Percentiles rank a stretch among this genome's conserved stretches.
phyloP scores from a whole-genome alignment of 2,329 filamentous ascomycete species.

The Sporothrix mexicana region DNA sequence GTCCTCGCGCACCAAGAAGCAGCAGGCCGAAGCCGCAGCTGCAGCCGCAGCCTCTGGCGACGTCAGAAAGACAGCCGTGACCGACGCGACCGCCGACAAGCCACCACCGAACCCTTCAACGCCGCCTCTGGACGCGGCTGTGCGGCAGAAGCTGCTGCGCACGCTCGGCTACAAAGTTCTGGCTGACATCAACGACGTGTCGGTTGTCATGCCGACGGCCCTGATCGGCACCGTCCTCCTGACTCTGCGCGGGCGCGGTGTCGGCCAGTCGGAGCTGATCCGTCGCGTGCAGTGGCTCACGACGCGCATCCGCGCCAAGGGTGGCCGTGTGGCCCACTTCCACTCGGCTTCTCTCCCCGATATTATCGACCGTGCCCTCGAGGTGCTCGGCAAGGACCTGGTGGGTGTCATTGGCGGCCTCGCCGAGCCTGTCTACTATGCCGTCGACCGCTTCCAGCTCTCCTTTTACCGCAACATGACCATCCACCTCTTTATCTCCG shows the following conservation, averaged over 20 bases:
- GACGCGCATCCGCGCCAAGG: slow-evolving; percentile 79
- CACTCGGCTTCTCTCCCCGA: slow-evolving; percentile 77
- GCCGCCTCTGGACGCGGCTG: slow-evolving; percentile 56
- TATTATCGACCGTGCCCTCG: slow-evolving; percentile 87
- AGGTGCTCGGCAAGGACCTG: slow-evolving; percentile 87
- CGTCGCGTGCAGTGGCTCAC: slow-evolving; percentile 91
- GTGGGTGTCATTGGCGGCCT: slow-evolving; percentile 80
- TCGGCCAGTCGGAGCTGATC: slow-evolving; percentile 84
- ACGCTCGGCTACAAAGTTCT: slow-evolving; percentile 92
- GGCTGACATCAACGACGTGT: slow-evolving; percentile 92
- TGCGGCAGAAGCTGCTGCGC: slow-evolving; percentile 75
- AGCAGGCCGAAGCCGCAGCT: too few relatives aligned
- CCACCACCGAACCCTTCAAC: slow-evolving; percentile 38
- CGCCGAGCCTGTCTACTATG: slow-evolving; percentile 90
- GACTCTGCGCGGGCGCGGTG: slow-evolving; percentile 87
- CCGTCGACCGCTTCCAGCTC: slow-evolving; percentile 93
- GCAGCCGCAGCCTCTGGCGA: background rate
- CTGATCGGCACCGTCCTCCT: slow-evolving; percentile 92
- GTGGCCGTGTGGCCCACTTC: slow-evolving; percentile 92
- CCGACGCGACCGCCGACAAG: background rate
- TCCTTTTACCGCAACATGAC: slow-evolving; percentile 99
- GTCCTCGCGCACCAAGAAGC: slow-evolving; percentile 6
- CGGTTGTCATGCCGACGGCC: slow-evolving; percentile 97
- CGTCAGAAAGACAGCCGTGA: background rate
- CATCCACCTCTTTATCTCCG: slow-evolving; percentile 95